phyloP scores from a whole-genome alignment of 495 filamentous ascomycete genomes.

The Hypomontagnella monticulosa region DNA sequence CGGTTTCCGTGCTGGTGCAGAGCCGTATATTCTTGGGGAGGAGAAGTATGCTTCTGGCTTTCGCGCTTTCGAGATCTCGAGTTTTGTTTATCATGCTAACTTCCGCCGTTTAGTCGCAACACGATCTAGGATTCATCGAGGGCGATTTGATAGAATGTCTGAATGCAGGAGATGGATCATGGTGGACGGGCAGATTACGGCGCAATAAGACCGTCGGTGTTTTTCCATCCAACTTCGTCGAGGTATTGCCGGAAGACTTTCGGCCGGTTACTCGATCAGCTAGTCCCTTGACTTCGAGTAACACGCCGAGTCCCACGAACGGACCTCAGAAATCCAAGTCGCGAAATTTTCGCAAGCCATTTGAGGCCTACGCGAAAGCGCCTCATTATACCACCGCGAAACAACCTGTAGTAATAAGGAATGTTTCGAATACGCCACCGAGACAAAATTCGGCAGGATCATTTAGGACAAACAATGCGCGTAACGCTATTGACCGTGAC shows the following conservation, averaged over 20 bases:
- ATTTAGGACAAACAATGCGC: slow-evolving; percentile 38
- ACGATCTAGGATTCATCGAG: slow-evolving; percentile 95
- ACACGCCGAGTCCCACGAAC: slow-evolving; percentile 61
- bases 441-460: slow-evolving; percentile 50
- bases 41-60: slow-evolving; percentile 69
- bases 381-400: slow-evolving; percentile 64
- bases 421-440: slow-evolving; percentile 47
- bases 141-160: slow-evolving; percentile 98
- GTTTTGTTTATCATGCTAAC: slow-evolving; percentile 34
- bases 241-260: slow-evolving; percentile 85
- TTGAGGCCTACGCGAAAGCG: slow-evolving; percentile 71
- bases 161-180: slow-evolving; percentile 95
- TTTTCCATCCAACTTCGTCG: slow-evolving; percentile 97
- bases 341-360: slow-evolving; percentile 75
- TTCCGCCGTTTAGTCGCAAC: slow-evolving; percentile 69
- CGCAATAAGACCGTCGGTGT: slow-evolving; percentile 89
- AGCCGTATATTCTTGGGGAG: slow-evolving; percentile 96
- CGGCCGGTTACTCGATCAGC: slow-evolving; percentile 77
- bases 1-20: slow-evolving; percentile 96
- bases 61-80: slow-evolving; percentile 14
- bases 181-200: slow-evolving; percentile 94
- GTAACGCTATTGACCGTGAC: slow-evolving; percentile 33
- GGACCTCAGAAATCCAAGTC: slow-evolving; percentile 61
- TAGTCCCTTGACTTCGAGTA: slow-evolving; percentile 72
- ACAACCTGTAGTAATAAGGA: slow-evolving; percentile 55